Evolutionary conservation across 2,329 filamentous ascomycete genomes (phyloP).

Genomic region (Aspergillus tubingensis): DNA sequence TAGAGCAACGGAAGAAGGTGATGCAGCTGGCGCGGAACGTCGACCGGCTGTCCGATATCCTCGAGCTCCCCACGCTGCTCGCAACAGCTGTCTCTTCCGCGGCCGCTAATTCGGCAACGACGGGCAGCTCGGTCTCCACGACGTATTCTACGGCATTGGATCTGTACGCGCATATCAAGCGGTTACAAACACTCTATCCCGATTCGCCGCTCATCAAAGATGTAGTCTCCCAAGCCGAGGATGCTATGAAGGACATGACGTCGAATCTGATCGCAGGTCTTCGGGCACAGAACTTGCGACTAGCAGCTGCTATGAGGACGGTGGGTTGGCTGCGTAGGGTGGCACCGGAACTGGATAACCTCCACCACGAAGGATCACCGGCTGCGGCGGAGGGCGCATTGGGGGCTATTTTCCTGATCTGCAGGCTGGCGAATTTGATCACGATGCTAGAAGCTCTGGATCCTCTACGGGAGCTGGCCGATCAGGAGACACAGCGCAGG

Average conservation of each 20-base stretch:
- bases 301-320: slow-evolving; percentile 86
- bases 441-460: slow-evolving; percentile 79
- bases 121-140: slow-evolving; percentile 53
- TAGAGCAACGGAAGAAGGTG: slow-evolving; percentile 74
- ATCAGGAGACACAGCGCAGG: slow-evolving; percentile 70
- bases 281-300: slow-evolving; percentile 75
- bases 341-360: slow-evolving; percentile 71
- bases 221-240: slow-evolving; percentile 75
- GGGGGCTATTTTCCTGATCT: slow-evolving; percentile 83
- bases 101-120: slow-evolving; percentile 41
- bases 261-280: slow-evolving; percentile 78
- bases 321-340: slow-evolving; percentile 88
- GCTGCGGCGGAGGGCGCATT: slow-evolving; percentile 65
- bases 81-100: slow-evolving; percentile 66
- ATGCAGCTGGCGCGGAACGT: slow-evolving; percentile 83
- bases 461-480: slow-evolving; percentile 82
- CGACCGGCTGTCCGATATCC: slow-evolving; percentile 83
- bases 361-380: slow-evolving; percentile 29
- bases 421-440: slow-evolving; percentile 76
- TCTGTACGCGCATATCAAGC: slow-evolving; percentile 87
- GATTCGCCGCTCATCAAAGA: slow-evolving; percentile 72
- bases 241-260: slow-evolving; percentile 85
- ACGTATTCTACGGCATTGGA: slow-evolving; percentile 91
- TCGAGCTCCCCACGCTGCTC: slow-evolving; percentile 84
- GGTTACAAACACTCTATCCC: slow-evolving; percentile 80